Percentiles rank a stretch among this genome's conserved stretches.
Conservation (phyloP, 441 rosid genomes). For the Aquilaria agallochum region DNA sequence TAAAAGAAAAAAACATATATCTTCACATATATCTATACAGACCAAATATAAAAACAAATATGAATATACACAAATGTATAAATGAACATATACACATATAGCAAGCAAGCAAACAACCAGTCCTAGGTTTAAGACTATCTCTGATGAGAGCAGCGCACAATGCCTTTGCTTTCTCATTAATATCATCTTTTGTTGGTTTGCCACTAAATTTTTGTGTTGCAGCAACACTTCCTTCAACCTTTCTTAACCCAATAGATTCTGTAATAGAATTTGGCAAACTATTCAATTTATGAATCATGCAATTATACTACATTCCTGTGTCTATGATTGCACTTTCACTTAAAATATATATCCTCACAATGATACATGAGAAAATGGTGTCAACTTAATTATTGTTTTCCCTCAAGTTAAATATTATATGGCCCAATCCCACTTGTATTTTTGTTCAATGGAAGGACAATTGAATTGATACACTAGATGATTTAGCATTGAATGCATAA, state of each 20-base stretch:
- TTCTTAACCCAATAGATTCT: slow-evolving; percentile 55
- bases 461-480: slow-evolving; percentile 60
- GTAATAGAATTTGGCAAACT: slow-evolving; percentile 72
- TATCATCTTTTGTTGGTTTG: slow-evolving; percentile 66
- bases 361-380: neutral
- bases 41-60: too few species aligned
- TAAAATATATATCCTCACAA: neutral
- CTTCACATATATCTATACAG: too few species aligned
- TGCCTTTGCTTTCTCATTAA: slow-evolving; percentile 45
- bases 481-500: slow-evolving; percentile 50
- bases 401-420: neutral
- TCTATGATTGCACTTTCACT: too few species aligned
- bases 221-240: slow-evolving; percentile 65
- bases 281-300: slow-evolving; percentile 2
- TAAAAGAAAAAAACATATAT: too few species aligned
- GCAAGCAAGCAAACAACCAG: slow-evolving; percentile 75
- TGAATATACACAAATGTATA: too few species aligned
- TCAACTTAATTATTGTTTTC: neutral
- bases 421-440: slow-evolving; percentile 50
- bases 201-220: slow-evolving; percentile 81
- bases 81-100: slow-evolving; percentile 15
- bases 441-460: slow-evolving; percentile 69
- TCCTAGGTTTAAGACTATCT: slow-evolving; percentile 65
- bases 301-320: neutral
- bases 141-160: slow-evolving; percentile 43